Evolutionary conservation across 176 grass and related monocot genomes (phyloP).

Genomic region (Neostapfia colusana): DNA sequence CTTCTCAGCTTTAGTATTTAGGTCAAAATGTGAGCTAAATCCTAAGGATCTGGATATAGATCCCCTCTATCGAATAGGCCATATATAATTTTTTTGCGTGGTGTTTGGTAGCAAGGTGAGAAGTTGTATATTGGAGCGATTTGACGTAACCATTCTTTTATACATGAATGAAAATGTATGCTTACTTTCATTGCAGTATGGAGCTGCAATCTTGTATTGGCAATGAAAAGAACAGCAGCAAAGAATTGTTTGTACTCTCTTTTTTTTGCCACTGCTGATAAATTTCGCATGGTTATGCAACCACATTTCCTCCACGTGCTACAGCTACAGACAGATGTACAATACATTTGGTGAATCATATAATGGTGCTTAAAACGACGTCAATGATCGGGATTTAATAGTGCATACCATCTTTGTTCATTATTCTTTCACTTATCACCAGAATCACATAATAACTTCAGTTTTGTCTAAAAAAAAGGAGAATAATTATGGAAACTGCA

Average conservation of each 20-base stretch:
- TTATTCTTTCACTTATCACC: not conserved
- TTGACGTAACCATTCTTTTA: conserved; percentile 59
- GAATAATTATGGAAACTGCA: not conserved
- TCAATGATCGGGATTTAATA: not conserved
- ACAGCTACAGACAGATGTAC: not conserved
- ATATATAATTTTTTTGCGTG: conserved; percentile 43
- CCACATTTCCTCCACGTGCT: not conserved
- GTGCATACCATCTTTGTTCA: not conserved
- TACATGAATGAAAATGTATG: conserved; percentile 52
- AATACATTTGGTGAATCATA: not conserved
- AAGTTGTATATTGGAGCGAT: conserved; percentile 60
- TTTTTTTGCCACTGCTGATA: too few species aligned
- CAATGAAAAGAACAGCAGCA: conserved; percentile 41
- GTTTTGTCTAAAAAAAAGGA: not conserved
- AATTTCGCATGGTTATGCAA: not conserved
- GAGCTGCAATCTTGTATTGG: conserved; percentile 36
- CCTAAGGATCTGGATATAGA: not conserved
- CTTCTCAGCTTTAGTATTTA: conserved; percentile 9
- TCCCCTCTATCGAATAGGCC: conserved; percentile 1
- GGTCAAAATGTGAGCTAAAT: conserved; percentile 24
- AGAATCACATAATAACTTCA: not conserved
- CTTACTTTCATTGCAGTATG: conserved; percentile 36
- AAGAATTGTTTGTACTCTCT: too few species aligned
- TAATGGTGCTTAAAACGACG: not conserved
- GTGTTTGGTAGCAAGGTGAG: conserved; percentile 55